Conservation (phyloP, 257 asterid species). For the Mitragyna speciosa region DNA sequence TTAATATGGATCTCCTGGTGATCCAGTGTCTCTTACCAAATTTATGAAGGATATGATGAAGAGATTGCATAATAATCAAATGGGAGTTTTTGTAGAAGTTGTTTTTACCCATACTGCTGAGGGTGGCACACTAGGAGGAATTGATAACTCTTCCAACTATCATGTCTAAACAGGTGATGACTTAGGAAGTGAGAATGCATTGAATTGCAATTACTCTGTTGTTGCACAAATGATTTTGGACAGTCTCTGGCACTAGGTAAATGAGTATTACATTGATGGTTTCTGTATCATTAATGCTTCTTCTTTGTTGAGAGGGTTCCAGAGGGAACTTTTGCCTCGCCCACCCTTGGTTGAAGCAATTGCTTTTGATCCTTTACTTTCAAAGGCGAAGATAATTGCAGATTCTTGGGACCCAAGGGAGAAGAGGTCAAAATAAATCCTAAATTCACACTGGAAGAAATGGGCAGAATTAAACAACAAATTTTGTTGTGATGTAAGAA, state of each 20-base stretch:
- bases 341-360: conserved; percentile 91
- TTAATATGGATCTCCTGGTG: conserved; percentile 41
- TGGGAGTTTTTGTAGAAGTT: conserved; percentile 87
- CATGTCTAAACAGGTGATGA: conserved; percentile 29
- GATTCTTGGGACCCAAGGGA: conserved; percentile 70
- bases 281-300: conserved; percentile 70
- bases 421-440: conserved; percentile 36
- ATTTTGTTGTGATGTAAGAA: conserved; percentile 61
- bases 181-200: conserved; percentile 34
- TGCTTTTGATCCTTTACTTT: conserved; percentile 82
- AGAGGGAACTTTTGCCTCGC: conserved; percentile 68
- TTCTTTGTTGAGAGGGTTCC: conserved; percentile 58
- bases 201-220: conserved; percentile 75
- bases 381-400: conserved; percentile 70
- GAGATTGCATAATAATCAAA: conserved; percentile 62
- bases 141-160: conserved; percentile 58
- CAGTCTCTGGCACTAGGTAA: conserved; percentile 83
- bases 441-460: conserved; percentile 93
- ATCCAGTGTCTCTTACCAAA: conserved; percentile 36
- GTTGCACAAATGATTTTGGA: conserved; percentile 78
- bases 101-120: conserved; percentile 74
- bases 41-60: conserved; percentile 91
- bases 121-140: conserved; percentile 43
- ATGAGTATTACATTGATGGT: conserved; percentile 80
- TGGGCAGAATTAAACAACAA: conserved; percentile 87